phyloP scores from a whole-genome alignment of 805 yeast genomes.

The Yamadazyma kitorensis region DNA sequence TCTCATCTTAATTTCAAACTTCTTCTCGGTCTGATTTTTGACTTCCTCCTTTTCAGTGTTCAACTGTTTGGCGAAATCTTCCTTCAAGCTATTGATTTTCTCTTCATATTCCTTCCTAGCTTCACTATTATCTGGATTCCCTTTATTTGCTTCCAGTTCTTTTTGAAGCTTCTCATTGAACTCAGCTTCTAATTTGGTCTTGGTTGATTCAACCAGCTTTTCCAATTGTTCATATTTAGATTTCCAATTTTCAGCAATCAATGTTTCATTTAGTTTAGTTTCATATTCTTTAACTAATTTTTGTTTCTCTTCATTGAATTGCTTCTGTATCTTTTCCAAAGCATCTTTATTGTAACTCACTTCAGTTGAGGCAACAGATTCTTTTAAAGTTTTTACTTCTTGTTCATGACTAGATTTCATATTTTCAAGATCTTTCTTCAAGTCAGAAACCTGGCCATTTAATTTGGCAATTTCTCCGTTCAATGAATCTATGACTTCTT shows the following conservation, averaged over 20 bases:
- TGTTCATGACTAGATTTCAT: slow-evolving; percentile 4
- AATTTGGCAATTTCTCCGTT: slow-evolving; percentile 19
- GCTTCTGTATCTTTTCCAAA: slow-evolving; percentile 7
- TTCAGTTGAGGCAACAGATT: neutral
- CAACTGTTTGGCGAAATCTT: slow-evolving; percentile 18
- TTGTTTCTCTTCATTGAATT: slow-evolving; percentile 7
- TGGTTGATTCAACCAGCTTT: slow-evolving; percentile 13
- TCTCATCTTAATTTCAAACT: slow-evolving; percentile 55
- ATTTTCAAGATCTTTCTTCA: slow-evolving; percentile 13
- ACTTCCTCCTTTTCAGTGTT: slow-evolving; percentile 36
- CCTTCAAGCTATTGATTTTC: slow-evolving; percentile 11
- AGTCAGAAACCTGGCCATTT: slow-evolving; percentile 9
- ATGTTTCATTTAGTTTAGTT: slow-evolving; percentile 2
- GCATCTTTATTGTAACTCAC: no score
- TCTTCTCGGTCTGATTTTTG: slow-evolving; percentile 51
- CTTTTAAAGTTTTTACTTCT: neutral
- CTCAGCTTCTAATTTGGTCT: slow-evolving; percentile 15
- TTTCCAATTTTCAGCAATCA: slow-evolving; percentile 8
- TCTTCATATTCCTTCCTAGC: slow-evolving; percentile 15
- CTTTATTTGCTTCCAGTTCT: slow-evolving; percentile 20
- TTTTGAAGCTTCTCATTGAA: slow-evolving; percentile 21
- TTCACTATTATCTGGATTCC: slow-evolving; percentile 21
- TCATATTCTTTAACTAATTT: slow-evolving; percentile 13
- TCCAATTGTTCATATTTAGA: slow-evolving; percentile 17
- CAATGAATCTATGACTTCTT: slow-evolving; percentile 20